Evolutionary conservation across 2,329 filamentous ascomycete species (phyloP), one percentile per base, ranked within the genome.

Genomic region (Teratosphaeria gauchensis): DNA sequence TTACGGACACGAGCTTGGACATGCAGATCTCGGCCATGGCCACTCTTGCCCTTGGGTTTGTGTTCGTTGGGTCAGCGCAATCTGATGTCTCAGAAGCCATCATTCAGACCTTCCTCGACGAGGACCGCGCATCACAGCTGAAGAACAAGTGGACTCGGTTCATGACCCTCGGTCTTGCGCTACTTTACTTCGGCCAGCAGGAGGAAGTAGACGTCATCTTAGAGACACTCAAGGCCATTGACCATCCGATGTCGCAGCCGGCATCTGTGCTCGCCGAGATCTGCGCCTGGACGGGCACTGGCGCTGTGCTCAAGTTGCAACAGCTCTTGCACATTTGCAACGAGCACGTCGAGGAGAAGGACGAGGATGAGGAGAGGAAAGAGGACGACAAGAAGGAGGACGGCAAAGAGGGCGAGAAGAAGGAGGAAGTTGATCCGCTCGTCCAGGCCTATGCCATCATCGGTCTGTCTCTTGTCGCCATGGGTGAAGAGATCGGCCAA

Each of bases 61-160:
- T 96, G 62, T 96, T 92, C 66, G 91, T 97, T 62, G 94, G 94
- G 53, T 95, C 92, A 8, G 92, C 90, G 3, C 88, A 97, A 69
- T 84, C 91, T 38, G 90, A 96, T 66, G 88, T 97, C 61, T 94
- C 88, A 64, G 90, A 95, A 75, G 88, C 92, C 9, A 94, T 99
- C 66, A 87, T 97, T 57, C 90, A 89, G 58, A 95, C 92, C 0
- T 80, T 99, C 66, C 84, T 99, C 75, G 94, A 99, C 65, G 92
- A 97, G 59, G 92, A 97, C 61, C 85, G 92, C 59, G 88, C 88
- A 76, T 87, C 84, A 69, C 92, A 96, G 73, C 80, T 99, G 61
- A 96, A 95, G 66, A 90, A 97, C 76, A 99, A 97, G 77, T 99
- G 94, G 94, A 94, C 92, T 33, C 86, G 94, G 19, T 99, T 99